phyloP scores from a whole-genome alignment of 73 alveolate genomes.

The Stentor coeruleus region DNA sequence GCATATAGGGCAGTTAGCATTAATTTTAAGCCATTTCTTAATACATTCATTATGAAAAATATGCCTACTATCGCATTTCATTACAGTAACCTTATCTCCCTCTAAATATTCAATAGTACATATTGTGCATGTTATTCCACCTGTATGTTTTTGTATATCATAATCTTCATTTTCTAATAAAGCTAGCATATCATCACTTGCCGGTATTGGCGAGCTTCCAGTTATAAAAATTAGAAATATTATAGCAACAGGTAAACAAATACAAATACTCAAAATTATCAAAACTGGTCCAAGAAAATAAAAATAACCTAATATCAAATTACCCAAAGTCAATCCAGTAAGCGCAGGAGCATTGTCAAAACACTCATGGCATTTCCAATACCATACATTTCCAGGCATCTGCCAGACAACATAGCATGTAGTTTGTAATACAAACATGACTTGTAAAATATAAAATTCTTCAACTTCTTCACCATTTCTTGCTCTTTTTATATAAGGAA shows the following conservation, averaged over 20 bases:
- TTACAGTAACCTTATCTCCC: background rate
- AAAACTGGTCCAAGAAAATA: background rate
- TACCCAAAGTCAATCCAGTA: background rate
- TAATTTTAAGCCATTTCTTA: conserved; percentile 53
- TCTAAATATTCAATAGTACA: background rate
- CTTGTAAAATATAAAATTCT: background rate
- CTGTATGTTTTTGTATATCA: background rate
- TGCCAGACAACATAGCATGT: background rate
- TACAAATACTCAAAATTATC: background rate
- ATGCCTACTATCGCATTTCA: conserved; percentile 43
- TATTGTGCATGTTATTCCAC: background rate
- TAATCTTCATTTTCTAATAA: background rate
- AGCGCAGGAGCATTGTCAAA: background rate
- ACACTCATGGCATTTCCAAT: background rate
- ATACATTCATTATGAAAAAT: conserved; percentile 64
- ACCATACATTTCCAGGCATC: conserved; percentile 13
- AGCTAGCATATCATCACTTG: background rate
- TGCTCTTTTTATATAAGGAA: conserved; percentile 11
- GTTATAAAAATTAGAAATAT: background rate
- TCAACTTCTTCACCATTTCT: background rate
- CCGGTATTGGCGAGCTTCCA: background rate
- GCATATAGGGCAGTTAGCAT: conserved; percentile 59
- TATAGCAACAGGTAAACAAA: background rate
- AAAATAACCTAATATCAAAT: background rate
- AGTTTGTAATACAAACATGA: background rate